These are phyloP conservation scores for Solanum paucissectum DNA, from an alignment of 257 asterid genomes.

Conservation along the genomic window DNA sequence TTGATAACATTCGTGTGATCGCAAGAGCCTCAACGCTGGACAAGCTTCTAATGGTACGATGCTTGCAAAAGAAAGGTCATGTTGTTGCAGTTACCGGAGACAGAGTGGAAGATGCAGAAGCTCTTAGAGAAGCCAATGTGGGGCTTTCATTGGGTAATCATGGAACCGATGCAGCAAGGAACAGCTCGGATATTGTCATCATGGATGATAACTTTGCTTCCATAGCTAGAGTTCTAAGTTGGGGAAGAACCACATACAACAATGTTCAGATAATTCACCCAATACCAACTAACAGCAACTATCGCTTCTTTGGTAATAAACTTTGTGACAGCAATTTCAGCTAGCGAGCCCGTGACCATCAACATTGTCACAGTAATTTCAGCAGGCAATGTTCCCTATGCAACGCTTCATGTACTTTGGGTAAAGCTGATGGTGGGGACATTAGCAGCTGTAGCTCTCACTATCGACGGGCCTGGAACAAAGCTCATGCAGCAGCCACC, in stretches of 20 bases:
- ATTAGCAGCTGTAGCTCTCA: conserved; percentile 57
- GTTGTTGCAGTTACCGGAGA: conserved; percentile 71
- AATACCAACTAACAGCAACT: conserved; percentile 67
- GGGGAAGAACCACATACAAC: conserved; percentile 64
- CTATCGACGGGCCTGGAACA: conserved; percentile 35
- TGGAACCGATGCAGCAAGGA: conserved; percentile 59
- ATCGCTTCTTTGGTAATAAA: conserved; percentile 41
- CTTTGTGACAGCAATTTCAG: conserved; percentile 13
- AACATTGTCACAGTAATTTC: conserved; percentile 67
- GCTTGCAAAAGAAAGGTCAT: conserved; percentile 44
- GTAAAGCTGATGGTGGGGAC: conserved; percentile 66
- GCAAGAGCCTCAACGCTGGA: conserved; percentile 54
- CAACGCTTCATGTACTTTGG: conserved; percentile 67
- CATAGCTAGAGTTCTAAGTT: conserved; percentile 35
- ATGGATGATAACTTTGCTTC: conserved; percentile 53
- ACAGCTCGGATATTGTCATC: conserved; percentile 58
- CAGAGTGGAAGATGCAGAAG: conserved; percentile 46
- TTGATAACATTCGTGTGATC: conserved; percentile 40
- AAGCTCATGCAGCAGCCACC: conserved; percentile 42
- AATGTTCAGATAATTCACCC: conserved; percentile 58
- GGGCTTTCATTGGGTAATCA: conserved; percentile 60
- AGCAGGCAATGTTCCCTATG: conserved; percentile 58
- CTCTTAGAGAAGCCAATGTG: conserved; percentile 46
- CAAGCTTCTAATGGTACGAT: conserved; percentile 39
- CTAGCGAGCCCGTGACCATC: conserved; percentile 19